Evolutionary conservation across 805 yeast genomes (phyloP).

Genomic region (Dipodascopsis uninucleata): DNA sequence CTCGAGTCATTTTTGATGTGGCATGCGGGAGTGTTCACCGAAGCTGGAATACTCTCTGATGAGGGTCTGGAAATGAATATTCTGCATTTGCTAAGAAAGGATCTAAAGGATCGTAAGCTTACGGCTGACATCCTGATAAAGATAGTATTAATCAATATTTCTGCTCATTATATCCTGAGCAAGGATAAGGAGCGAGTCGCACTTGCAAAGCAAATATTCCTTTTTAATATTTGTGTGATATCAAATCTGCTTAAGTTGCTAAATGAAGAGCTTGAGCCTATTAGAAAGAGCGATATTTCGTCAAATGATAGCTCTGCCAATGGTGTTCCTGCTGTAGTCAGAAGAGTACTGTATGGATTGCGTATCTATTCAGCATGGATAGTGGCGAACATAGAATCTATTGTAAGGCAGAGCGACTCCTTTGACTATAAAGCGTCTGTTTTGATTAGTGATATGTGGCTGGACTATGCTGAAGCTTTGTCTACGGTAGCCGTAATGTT

Average conservation of each 20-base stretch:
- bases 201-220: not conserved
- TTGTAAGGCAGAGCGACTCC: not conserved
- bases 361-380: slow-evolving; percentile 22
- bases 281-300: not conserved
- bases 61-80: slow-evolving; percentile 1
- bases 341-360: slow-evolving; percentile 12
- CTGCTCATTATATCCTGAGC: slow-evolving; percentile 10
- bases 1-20: slow-evolving; percentile 10
- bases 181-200: not conserved
- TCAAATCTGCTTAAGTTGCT: slow-evolving; percentile 4
- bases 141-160: slow-evolving; percentile 14
- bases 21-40: slow-evolving; percentile 13
- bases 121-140: slow-evolving; percentile 13
- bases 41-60: not conserved
- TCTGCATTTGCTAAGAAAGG: slow-evolving; percentile 4
- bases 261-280: slow-evolving; percentile 5
- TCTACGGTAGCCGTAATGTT: slow-evolving; percentile 7
- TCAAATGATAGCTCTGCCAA: not conserved
- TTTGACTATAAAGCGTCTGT: not conserved
- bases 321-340: slow-evolving; percentile 2
- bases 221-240: slow-evolving; percentile 1
- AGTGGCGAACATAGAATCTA: not conserved
- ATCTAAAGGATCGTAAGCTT: slow-evolving; percentile 4
- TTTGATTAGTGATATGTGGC: slow-evolving; percentile 9
- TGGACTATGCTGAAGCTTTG: slow-evolving; percentile 9